Evolutionary conservation across 2,329 filamentous ascomycete species (phyloP).

Genomic region (Penicillium rolfsii): DNA sequence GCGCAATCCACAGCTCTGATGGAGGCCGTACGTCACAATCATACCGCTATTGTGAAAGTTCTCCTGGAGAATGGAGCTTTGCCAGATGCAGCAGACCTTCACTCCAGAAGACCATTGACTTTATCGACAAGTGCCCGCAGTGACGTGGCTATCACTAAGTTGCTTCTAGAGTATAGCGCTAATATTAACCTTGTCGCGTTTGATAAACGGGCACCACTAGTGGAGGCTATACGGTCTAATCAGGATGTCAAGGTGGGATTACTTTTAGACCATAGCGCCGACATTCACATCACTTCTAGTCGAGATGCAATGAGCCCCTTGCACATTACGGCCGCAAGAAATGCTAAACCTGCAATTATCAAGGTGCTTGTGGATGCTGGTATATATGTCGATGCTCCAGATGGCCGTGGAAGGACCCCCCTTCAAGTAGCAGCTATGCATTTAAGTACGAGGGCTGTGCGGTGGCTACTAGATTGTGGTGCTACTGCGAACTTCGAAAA

Average conservation of each 20-base stretch:
- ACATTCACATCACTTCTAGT: background rate
- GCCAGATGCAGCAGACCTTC: constrained; percentile 9
- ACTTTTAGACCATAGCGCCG: constrained; percentile 6
- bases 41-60: constrained; percentile 10
- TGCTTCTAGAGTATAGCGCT: constrained; percentile 14
- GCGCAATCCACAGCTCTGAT: constrained; percentile 15
- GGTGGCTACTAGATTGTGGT: constrained; percentile 6
- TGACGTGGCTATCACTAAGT: constrained; percentile 9
- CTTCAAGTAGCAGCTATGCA: constrained; percentile 14
- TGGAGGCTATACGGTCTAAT: constrained; percentile 11
- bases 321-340: constrained; percentile 10
- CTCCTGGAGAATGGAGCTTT: constrained; percentile 15
- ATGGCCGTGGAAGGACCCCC: constrained; percentile 11
- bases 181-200: constrained; percentile 3
- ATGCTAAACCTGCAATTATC: constrained; percentile 5
- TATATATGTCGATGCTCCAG: constrained; percentile 12
- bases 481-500: constrained; percentile 13
- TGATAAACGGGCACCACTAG: constrained; percentile 11
- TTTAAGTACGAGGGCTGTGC: constrained; percentile 17
- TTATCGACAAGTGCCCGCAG: constrained; percentile 10
- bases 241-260: constrained; percentile 12
- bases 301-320: background rate
- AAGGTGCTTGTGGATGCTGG: constrained; percentile 10
- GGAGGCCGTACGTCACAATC: constrained; percentile 6
- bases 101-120: constrained; percentile 13